Evolutionary conservation across 371 early-diverging fungal species (phyloP).

Genomic region (Saksenaea oblongispora): DNA sequence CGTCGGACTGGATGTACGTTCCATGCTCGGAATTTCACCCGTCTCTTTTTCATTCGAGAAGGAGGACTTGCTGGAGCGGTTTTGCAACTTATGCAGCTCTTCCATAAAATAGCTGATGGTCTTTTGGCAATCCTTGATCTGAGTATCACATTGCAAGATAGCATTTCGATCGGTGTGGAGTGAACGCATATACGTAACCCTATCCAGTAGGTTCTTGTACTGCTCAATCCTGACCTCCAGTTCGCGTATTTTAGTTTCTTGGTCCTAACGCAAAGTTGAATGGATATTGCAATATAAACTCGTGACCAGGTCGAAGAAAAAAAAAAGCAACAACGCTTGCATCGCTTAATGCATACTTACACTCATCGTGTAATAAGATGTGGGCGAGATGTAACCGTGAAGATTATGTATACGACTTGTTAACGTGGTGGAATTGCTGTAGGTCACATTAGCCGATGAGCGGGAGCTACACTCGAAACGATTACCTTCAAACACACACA

Average conservation of each 20-base stretch:
- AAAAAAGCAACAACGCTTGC: neutral
- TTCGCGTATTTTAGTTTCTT: conserved; percentile 46
- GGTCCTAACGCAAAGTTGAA: neutral
- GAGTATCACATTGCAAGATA: conserved; percentile 76
- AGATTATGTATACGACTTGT: neutral
- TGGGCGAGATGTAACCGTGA: neutral
- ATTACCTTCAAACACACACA: neutral
- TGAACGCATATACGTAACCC: conserved; percentile 68
- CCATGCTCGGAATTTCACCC: neutral
- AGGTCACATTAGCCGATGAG: neutral
- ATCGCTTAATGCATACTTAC: neutral
- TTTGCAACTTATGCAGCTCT: conserved; percentile 67
- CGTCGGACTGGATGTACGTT: neutral
- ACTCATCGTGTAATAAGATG: neutral
- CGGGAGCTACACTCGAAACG: neutral
- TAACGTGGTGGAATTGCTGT: neutral
- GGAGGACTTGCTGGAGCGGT: conserved; percentile 32
- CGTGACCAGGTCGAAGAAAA: neutral
- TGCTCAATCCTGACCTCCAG: conserved; percentile 60
- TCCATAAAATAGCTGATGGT: conserved; percentile 80
- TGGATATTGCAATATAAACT: neutral
- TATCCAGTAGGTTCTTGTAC: conserved; percentile 68
- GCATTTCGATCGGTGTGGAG: conserved; percentile 70
- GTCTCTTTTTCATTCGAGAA: neutral
- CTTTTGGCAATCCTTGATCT: conserved; percentile 77